Conservation (phyloP, 2,329 filamentous ascomycete species). For the Trichoderma semiorbis region DNA sequence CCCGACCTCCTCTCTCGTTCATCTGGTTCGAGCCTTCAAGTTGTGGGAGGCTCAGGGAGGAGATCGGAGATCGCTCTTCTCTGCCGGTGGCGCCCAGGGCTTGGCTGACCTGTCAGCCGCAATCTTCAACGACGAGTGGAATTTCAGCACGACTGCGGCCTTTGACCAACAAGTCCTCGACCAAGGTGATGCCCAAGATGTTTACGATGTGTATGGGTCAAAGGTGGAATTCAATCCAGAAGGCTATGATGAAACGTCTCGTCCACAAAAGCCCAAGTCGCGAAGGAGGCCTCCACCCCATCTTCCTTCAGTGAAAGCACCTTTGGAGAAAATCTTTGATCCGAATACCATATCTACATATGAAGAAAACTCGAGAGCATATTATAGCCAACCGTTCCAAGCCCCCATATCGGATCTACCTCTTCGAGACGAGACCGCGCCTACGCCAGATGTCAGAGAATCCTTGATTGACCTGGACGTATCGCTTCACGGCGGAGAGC, state of each 20-base stretch:
- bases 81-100: constrained; percentile 55
- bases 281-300: constrained; percentile 57
- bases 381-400: constrained; percentile 51
- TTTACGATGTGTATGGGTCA: constrained; percentile 59
- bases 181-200: constrained; percentile 53
- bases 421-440: constrained; percentile 52
- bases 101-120: constrained; percentile 44
- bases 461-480: constrained; percentile 64
- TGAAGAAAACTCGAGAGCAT: constrained; percentile 59
- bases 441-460: constrained; percentile 52
- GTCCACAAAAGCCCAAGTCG: constrained; percentile 50
- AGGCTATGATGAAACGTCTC: constrained; percentile 41
- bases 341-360: constrained; percentile 63
- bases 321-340: constrained; percentile 63
- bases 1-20: constrained; percentile 60
- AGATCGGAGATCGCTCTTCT: constrained; percentile 63
- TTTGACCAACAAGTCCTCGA: constrained; percentile 58
- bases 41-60: constrained; percentile 74
- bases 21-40: constrained; percentile 69
- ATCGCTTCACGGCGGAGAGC: constrained; percentile 53
- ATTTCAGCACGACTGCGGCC: constrained; percentile 63
- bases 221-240: constrained; percentile 53
- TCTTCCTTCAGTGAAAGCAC: constrained; percentile 55
- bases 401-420: constrained; percentile 53
- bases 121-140: constrained; percentile 59